Conservation (phyloP, 192 early-diverging fungal genomes). For the Coemansia sp. region DNA sequence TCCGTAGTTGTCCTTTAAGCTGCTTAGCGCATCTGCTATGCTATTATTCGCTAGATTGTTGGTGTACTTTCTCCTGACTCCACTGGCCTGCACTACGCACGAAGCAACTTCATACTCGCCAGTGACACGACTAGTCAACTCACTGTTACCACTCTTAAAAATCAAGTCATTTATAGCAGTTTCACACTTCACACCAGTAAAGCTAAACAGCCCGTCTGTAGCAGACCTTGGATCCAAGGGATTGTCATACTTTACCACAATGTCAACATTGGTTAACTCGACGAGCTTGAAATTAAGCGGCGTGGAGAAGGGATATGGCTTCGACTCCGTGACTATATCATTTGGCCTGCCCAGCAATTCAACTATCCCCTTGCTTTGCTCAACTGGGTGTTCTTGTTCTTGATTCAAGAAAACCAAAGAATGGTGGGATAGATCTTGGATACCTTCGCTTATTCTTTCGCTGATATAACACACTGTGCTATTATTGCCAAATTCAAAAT, state of each 20-base stretch:
- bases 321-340: too few species aligned
- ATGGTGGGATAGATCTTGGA: too few species aligned
- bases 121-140: not conserved
- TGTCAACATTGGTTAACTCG: too few species aligned
- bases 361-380: too few species aligned
- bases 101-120: not conserved
- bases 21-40: not conserved
- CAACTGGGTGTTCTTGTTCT: too few species aligned
- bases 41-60: not conserved
- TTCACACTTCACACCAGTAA: not conserved
- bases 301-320: too few species aligned
- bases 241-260: not conserved
- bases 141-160: not conserved
- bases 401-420: too few species aligned
- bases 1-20: not conserved
- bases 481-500: too few species aligned
- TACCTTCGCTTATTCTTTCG: too few species aligned
- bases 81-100: not conserved
- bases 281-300: too few species aligned
- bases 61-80: not conserved
- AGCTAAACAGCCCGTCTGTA: not conserved
- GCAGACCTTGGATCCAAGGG: not conserved
- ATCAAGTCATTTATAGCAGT: not conserved
- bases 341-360: too few species aligned
- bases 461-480: too few species aligned